These are phyloP conservation scores for Phascolomyces articulosus DNA, from an alignment of 371 early-diverging fungal genomes.

Conservation along the genomic window DNA sequence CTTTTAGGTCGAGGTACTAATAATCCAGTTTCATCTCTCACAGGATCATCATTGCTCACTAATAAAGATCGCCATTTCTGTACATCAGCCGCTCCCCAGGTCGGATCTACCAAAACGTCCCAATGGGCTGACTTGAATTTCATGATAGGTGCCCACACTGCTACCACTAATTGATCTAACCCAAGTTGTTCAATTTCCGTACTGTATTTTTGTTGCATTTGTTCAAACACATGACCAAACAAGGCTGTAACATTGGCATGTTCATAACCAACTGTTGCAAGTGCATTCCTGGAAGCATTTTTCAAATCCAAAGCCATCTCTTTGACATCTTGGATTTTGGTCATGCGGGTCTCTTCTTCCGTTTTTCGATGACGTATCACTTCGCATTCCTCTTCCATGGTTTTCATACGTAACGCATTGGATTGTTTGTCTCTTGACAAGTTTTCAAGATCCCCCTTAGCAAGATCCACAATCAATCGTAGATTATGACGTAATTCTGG, in stretches of 20 bases:
- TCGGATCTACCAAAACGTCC: slow-evolving; percentile 71
- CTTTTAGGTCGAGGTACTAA: slow-evolving; percentile 1
- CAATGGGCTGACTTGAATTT: slow-evolving; percentile 58
- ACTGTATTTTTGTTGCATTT: slow-evolving; percentile 49
- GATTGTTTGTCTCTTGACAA: slow-evolving; percentile 60
- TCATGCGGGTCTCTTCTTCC: slow-evolving; percentile 23
- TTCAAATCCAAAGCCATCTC: slow-evolving; percentile 54
- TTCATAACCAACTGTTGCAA: slow-evolving; percentile 42
- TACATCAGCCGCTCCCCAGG: slow-evolving; percentile 55
- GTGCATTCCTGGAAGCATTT: slow-evolving; percentile 43
- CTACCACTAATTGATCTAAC: slow-evolving; percentile 73
- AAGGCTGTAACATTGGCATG: slow-evolving; percentile 48
- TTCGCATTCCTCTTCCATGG: slow-evolving; percentile 40
- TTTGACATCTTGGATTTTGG: slow-evolving; percentile 45
- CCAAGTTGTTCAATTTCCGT: slow-evolving; percentile 56
- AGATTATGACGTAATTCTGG: slow-evolving; percentile 85
- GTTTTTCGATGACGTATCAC: slow-evolving; percentile 44
- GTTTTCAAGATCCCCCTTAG: slow-evolving; percentile 71
- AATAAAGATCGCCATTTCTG: slow-evolving; percentile 58
- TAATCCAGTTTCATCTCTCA: slow-evolving; percentile 9
- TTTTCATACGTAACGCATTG: slow-evolving; percentile 40
- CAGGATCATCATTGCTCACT: slow-evolving; percentile 29
- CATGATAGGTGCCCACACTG: slow-evolving; percentile 63
- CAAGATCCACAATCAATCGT: slow-evolving; percentile 70
- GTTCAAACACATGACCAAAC: slow-evolving; percentile 59